These are phyloP conservation scores for Vanrija pseudolonga DNA, from an alignment of 1,284 basidiomycete species.

Conservation along the genomic window DNA sequence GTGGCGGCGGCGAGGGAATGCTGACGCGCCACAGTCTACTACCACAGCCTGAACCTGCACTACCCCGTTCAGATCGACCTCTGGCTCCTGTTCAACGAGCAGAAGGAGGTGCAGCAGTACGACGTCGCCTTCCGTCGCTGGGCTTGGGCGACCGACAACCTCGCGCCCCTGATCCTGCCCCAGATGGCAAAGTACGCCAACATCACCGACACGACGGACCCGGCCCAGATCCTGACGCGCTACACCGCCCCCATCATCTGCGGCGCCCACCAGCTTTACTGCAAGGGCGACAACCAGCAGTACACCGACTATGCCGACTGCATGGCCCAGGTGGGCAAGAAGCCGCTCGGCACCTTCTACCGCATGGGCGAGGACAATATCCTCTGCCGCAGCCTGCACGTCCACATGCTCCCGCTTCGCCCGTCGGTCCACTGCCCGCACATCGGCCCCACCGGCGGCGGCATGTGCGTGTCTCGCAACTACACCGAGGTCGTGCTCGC, in stretches of 20 bases:
- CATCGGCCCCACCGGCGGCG: constrained; percentile 25
- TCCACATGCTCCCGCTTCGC: constrained; percentile 21
- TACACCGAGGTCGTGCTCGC: constrained; percentile 19
- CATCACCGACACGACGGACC: constrained; percentile 9
- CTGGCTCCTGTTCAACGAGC: background rate
- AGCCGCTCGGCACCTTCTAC: constrained; percentile 22
- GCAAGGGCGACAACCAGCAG: constrained; percentile 22
- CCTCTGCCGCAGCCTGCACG: constrained; percentile 26
- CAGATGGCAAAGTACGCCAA: constrained; percentile 20
- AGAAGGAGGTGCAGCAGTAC: constrained; percentile 18
- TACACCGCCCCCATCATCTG: constrained; percentile 23
- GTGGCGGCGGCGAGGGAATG: too few relatives aligned
- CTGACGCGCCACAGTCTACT: background rate
- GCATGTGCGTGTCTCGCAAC: constrained; percentile 25
- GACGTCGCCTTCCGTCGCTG: constrained; percentile 24
- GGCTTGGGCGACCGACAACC: constrained; percentile 25
- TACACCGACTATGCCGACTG: constrained; percentile 22
- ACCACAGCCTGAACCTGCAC: background rate
- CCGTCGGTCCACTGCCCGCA: constrained; percentile 26
- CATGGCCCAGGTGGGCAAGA: constrained; percentile 5
- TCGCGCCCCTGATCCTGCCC: constrained; percentile 21
- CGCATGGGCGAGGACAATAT: constrained; percentile 30
- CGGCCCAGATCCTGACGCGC: constrained; percentile 15
- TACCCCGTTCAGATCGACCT: background rate
- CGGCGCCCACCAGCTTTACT: constrained; percentile 11